phyloP scores from a whole-genome alignment of 2,329 filamentous ascomycete genomes.

The Venturia asperata region DNA sequence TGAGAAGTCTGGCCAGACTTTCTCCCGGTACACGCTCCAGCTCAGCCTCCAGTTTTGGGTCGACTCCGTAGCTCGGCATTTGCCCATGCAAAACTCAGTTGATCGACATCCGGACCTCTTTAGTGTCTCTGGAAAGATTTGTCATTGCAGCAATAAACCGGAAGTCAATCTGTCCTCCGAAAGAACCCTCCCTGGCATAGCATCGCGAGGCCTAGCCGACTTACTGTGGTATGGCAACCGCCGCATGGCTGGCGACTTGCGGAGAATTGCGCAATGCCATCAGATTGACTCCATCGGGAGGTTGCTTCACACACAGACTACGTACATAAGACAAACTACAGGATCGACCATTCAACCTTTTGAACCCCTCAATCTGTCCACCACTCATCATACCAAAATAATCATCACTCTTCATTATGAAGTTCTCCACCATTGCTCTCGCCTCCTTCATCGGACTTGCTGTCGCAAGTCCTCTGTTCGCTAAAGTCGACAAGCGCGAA shows the following conservation, averaged over 20 bases:
- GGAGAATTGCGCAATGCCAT: neutral
- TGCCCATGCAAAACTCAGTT: neutral
- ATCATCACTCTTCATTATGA: slow-evolving; percentile 11
- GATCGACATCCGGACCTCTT: slow-evolving; percentile 1
- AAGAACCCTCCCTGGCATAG: neutral
- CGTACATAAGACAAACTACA: neutral
- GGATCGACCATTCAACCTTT: neutral
- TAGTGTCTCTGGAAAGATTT: neutral
- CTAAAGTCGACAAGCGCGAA: slow-evolving; percentile 17
- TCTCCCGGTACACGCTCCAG: no score
- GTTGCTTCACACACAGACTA: neutral
- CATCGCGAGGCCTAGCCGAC: neutral
- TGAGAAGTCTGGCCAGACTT: neutral
- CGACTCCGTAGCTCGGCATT: neutral
- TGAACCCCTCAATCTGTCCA: neutral
- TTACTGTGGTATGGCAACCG: neutral
- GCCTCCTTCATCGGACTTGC: slow-evolving; percentile 7
- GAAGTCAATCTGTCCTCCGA: neutral
- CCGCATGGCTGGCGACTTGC: neutral
- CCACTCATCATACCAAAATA: neutral
- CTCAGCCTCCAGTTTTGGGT: neutral
- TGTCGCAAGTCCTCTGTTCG: slow-evolving; percentile 13
- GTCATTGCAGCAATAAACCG: neutral
- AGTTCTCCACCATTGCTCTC: slow-evolving; percentile 11
- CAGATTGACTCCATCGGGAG: neutral